Evolutionary conservation across 2,329 filamentous ascomycete genomes (phyloP).

Genomic region (Anthostomella pinea): DNA sequence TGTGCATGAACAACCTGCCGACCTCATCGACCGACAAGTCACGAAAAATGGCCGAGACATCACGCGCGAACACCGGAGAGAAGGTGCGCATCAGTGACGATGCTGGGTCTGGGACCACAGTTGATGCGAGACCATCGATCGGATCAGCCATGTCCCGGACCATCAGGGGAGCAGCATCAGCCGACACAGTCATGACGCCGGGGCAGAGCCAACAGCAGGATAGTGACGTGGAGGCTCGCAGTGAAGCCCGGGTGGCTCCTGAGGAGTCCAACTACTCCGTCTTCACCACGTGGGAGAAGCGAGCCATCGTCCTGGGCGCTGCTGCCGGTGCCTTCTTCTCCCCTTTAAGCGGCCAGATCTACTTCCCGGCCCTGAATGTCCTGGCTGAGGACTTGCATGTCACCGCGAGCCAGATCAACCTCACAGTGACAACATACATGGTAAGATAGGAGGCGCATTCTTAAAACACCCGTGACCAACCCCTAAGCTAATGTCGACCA

Average conservation of each 20-base stretch:
- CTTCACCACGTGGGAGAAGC: constrained; percentile 30
- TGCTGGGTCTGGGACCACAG: too few relatives aligned
- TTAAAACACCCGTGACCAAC: too few relatives aligned
- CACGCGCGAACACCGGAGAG: too few relatives aligned
- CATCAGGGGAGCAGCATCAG: too few relatives aligned
- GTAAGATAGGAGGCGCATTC: constrained; percentile 16
- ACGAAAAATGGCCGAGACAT: too few relatives aligned
- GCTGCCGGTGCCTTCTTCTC: constrained; percentile 32
- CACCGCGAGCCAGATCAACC: constrained; percentile 32
- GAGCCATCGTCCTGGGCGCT: constrained; percentile 28
- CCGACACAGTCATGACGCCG: background rate
- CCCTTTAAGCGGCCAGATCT: constrained; percentile 37
- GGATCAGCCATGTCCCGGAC: too few relatives aligned
- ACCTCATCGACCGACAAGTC: too few relatives aligned
- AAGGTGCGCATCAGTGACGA: too few relatives aligned
- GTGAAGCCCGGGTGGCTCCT: constrained; percentile 2
- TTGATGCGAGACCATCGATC: too few relatives aligned
- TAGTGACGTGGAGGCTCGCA: constrained; percentile 7
- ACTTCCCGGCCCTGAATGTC: constrained; percentile 42
- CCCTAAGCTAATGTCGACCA: constrained; percentile 28
- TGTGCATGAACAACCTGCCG: too few relatives aligned
- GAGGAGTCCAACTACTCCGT: constrained; percentile 14
- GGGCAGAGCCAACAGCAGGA: background rate
- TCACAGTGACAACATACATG: constrained; percentile 35
- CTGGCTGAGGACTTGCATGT: constrained; percentile 40